These are phyloP conservation scores for Gillenia trifoliata DNA, from an alignment of 306 rosid genomes.

Conservation along the genomic window DNA sequence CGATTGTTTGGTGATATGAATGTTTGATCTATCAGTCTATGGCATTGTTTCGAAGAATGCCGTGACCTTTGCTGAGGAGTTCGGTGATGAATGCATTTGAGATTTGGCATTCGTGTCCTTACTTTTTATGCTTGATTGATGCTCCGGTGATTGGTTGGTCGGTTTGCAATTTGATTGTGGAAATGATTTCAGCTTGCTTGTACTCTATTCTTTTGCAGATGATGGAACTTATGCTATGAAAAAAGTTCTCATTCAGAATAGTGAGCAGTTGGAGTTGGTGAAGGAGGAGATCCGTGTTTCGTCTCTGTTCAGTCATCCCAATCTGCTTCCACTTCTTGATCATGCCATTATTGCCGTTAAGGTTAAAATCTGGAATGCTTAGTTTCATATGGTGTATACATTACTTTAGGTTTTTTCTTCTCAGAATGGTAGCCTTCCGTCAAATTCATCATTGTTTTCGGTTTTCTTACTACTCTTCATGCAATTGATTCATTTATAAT, in stretches of 20 bases:
- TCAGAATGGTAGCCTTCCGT: not conserved
- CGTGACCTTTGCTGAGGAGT: not conserved
- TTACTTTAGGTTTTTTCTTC: not conserved
- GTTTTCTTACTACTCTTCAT: not conserved
- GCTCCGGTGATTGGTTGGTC: not conserved
- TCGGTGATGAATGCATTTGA: not conserved
- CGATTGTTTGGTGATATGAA: not conserved
- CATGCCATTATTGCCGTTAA: conserved; percentile 92
- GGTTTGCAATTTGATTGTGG: not conserved
- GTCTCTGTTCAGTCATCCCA: conserved; percentile 83
- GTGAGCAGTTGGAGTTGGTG: conserved; percentile 85
- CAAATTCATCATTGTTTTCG: not conserved
- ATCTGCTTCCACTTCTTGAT: conserved; percentile 96
- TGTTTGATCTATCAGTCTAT: not conserved
- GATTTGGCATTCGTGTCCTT: not conserved
- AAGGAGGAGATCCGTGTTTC: conserved; percentile 97
- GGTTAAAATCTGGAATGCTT: conserved; percentile 33
- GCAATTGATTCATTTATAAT: conserved; percentile 4
- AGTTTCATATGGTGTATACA: not conserved
- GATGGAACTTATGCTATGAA: conserved; percentile 97
- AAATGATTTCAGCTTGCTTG: not conserved
- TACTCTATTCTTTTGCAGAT: conserved; percentile 36
- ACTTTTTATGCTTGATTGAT: not conserved
- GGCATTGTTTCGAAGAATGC: not conserved
- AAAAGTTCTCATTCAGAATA: conserved; percentile 87